Percentiles rank a stretch among this genome's conserved stretches.
Evolutionary conservation across 768 basidiomycete genomes (phyloP).

Genomic region (Amanita pseudoporphyria): DNA sequence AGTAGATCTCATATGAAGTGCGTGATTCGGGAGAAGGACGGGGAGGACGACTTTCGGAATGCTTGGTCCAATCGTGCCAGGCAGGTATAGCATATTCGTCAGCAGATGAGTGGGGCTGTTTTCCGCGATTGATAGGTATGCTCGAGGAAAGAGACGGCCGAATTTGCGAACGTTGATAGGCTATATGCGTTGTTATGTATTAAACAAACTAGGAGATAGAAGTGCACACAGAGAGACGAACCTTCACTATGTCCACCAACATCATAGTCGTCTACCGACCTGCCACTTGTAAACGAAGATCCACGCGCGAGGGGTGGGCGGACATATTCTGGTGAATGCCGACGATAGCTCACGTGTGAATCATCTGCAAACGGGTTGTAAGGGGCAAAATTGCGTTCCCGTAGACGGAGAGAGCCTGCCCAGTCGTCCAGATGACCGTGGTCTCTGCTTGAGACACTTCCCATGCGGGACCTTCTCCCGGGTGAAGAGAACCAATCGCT

Average conservation of each 20-base stretch:
- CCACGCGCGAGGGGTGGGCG: constrained; percentile 2
- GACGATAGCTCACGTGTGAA: neutral
- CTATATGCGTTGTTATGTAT: neutral
- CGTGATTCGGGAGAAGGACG: neutral
- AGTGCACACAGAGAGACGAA: neutral
- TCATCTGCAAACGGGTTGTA: neutral
- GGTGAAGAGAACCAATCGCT: neutral
- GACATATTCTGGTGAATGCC: neutral
- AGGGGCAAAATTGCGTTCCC: neutral
- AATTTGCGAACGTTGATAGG: neutral
- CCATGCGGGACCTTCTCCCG: neutral
- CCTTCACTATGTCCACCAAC: neutral
- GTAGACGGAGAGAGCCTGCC: neutral
- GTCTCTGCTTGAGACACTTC: neutral
- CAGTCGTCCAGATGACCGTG: constrained; percentile 2
- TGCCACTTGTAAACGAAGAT: neutral
- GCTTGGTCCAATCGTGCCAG: constrained; percentile 3
- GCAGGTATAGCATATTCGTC: constrained; percentile 1
- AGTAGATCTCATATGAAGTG: neutral
- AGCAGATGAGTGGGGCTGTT: neutral
- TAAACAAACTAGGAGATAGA: neutral
- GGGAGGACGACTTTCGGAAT: neutral
- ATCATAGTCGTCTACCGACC: constrained; percentile 5
- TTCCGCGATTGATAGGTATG: constrained; percentile 5
- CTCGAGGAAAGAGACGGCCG: neutral